phyloP scores from a whole-genome alignment of 352 stramenopile species.

The Phytophthora fragariae region DNA sequence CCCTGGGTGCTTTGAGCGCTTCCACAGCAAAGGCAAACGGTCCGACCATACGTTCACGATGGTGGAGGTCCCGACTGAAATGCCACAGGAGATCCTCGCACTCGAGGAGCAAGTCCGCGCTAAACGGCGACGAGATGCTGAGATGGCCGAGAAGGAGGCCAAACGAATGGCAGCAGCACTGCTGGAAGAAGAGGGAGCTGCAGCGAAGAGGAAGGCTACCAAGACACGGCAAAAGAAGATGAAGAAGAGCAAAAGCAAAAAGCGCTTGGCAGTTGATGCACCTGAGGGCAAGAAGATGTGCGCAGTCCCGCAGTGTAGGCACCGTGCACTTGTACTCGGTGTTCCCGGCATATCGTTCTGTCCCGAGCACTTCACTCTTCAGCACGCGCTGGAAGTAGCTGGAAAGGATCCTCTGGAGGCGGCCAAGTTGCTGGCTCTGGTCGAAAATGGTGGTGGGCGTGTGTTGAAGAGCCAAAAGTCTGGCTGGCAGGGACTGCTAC shows the following conservation, averaged over 20 bases:
- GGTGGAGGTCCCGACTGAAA: constrained; percentile 42
- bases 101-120: constrained; percentile 64
- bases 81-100: constrained; percentile 51
- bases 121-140: constrained; percentile 65
- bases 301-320: constrained; percentile 44
- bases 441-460: constrained; percentile 35
- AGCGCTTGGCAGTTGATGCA: constrained; percentile 22
- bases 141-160: constrained; percentile 60
- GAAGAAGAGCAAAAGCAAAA: constrained; percentile 49
- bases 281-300: constrained; percentile 36
- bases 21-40: constrained; percentile 77
- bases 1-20: constrained; percentile 83
- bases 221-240: constrained; percentile 26
- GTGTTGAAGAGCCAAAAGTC: constrained; percentile 14
- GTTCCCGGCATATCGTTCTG: constrained; percentile 52
- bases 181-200: constrained; percentile 38
- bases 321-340: constrained; percentile 37
- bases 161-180: constrained; percentile 57
- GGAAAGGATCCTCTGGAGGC: constrained; percentile 64
- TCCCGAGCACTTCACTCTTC: constrained; percentile 62
- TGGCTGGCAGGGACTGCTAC: constrained; percentile 28
- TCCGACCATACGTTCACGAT: constrained; percentile 58
- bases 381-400: constrained; percentile 70
- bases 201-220: constrained; percentile 19
- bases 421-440: constrained; percentile 62